Evolutionary conservation across 768 basidiomycete species (phyloP).

Genomic region (Rhizopogon salebrosus): DNA sequence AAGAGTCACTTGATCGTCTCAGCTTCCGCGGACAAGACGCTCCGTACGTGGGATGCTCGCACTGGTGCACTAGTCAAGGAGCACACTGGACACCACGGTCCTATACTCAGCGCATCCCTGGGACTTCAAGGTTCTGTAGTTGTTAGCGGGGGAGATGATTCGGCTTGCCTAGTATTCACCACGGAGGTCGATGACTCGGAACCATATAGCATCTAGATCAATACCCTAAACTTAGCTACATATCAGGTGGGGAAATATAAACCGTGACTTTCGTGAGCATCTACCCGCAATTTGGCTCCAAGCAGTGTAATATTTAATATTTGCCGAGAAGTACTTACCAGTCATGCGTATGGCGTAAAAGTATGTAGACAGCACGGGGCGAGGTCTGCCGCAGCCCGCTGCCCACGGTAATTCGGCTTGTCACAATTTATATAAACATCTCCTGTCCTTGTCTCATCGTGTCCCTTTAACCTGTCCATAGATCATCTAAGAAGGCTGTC

Average conservation of each 20-base stretch:
- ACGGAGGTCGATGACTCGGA: slow-evolving; percentile 37
- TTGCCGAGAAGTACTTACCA: too few species aligned
- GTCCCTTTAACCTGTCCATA: neutral
- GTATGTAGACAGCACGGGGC: too few species aligned
- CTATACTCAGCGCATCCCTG: slow-evolving; percentile 71
- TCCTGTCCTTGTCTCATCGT: neutral
- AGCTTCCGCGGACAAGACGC: slow-evolving; percentile 78
- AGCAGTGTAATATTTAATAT: too few species aligned
- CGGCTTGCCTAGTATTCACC: slow-evolving; percentile 76
- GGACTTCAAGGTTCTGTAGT: slow-evolving; percentile 67
- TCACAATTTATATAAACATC: neutral
- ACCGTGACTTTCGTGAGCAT: too few species aligned
- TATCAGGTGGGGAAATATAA: too few species aligned
- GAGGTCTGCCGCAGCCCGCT: neutral
- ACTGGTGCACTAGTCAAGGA: slow-evolving; percentile 73
- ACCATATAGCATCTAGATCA: too few species aligned
- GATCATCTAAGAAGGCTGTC: neutral
- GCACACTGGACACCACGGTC: slow-evolving; percentile 78
- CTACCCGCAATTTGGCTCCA: too few species aligned
- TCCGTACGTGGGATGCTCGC: slow-evolving; percentile 91
- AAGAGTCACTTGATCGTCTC: slow-evolving; percentile 77
- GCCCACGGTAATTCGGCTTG: neutral
- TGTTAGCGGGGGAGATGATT: slow-evolving; percentile 89
- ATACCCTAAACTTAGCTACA: too few species aligned
- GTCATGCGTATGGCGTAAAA: too few species aligned